Base-by-base conservation (phyloP, 805 yeast species). In the Suhomyces pyralidae region DNA sequence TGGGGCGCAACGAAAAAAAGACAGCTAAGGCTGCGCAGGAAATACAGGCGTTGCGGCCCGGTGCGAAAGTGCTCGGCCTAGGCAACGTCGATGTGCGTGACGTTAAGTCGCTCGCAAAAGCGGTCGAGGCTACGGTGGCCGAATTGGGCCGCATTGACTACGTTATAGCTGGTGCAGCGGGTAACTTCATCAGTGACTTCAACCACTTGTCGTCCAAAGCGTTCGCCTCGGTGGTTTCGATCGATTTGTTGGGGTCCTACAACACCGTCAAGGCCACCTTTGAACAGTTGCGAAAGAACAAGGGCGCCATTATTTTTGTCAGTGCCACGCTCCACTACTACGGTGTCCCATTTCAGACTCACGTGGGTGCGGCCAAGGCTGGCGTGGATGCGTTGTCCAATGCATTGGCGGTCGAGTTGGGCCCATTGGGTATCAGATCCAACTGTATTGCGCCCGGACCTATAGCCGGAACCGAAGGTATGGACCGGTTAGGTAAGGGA, bases 151-250 rank as follows among this genome's bases (percentile, higher is more conserved):
- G 76, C 53, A 74, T 75, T 36, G 79, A 75, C 58, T 73, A 55
- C 52, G 76, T 75, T 8, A 74, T 75, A 57, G 77, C 78, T 12
- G 79, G 79, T 6, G 77, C 78, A 3, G 79, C 78, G 0, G 78
- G 78, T 7, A 74, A 74, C 60, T 74, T 72, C 52, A 61, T 74
- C 46, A 56, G 68, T 46, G 79, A 74, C 59, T 75, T 73, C 61
- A 74, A 74, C 58, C 79, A 74, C 52, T 65, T 75, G 53, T 73
- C 78, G 30, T 61, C 70, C 50, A 73, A 73, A 55, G 78, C 78
- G 12, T 74, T 74, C 62, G 67, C 70, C 49, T 58, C 71, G 12
- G 78, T 75, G 22, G 66, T 73, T 17, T 57, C 60, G 38, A 74
- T 75, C 47, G 79, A 75, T 55, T 63, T 73, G 50, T 62, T 73